Conservation (phyloP, 2,329 filamentous ascomycete species). For the Colletotrichum sp. region DNA sequence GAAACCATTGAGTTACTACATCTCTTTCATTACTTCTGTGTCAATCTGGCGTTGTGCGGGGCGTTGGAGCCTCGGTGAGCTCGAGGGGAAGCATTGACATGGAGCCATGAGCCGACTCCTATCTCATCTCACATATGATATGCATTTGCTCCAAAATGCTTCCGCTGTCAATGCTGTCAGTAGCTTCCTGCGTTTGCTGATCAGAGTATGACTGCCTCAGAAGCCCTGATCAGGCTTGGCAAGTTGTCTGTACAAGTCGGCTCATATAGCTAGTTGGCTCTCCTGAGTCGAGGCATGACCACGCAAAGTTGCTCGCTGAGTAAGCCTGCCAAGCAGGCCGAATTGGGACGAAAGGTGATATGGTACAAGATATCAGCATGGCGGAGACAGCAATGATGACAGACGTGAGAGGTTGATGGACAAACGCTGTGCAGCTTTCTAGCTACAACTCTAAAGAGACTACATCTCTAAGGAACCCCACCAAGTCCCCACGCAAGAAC, state of each 20-base stretch:
- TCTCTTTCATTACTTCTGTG: neutral
- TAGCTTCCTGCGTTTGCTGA: neutral
- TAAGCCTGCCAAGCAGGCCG: neutral
- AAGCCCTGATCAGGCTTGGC: neutral
- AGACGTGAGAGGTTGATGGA: neutral
- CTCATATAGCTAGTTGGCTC: neutral
- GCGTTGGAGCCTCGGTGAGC: neutral
- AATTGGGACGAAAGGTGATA: neutral
- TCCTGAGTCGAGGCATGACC: neutral
- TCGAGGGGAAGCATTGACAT: neutral
- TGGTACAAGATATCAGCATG: neutral
- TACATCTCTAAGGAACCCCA: neutral
- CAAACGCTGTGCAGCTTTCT: neutral
- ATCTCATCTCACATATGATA: neutral
- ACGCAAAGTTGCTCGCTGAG: neutral
- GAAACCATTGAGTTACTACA: neutral
- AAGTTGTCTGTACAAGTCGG: neutral
- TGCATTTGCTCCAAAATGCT: neutral
- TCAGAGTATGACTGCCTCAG: neutral
- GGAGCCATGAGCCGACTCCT: neutral
- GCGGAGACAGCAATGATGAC: neutral
- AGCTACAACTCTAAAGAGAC: neutral
- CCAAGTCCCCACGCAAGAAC: neutral
- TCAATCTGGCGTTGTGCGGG: neutral
- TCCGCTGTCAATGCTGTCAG: neutral